Percentiles rank a stretch among this genome's conserved stretches.
Conservation (phyloP, 1,139 yeast species). For the Candida dubliniensis region DNA sequence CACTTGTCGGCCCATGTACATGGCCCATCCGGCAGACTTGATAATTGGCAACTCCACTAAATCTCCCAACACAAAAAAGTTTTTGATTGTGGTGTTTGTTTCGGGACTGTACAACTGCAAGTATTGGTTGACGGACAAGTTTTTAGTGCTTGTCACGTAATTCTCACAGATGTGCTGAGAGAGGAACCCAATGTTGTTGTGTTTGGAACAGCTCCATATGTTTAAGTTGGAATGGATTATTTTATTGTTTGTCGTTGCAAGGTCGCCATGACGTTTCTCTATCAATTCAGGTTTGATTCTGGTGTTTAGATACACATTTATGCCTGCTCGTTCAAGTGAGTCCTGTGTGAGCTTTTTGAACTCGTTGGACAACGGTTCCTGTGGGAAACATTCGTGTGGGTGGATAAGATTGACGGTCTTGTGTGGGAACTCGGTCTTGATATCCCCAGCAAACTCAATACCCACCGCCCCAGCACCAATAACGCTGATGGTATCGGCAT, state of each 20-base stretch:
- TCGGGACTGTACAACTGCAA: constrained; percentile 32
- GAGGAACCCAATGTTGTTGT: constrained; percentile 38
- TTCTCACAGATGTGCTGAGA: constrained; percentile 17
- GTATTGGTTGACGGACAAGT: constrained; percentile 36
- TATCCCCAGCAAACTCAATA: constrained; percentile 49
- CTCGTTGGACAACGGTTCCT: constrained; percentile 37
- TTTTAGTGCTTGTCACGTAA: constrained; percentile 28
- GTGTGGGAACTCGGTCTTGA: constrained; percentile 35
- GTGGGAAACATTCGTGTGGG: constrained; percentile 41
- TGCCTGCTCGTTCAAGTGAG: constrained; percentile 25
- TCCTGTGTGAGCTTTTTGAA: constrained; percentile 29
- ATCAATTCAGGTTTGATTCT: constrained; percentile 21
- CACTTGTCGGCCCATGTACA: constrained; percentile 43
- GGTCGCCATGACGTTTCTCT: constrained; percentile 28
- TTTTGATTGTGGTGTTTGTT: constrained; percentile 14
- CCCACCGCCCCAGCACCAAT: constrained; percentile 57
- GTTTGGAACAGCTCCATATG: constrained; percentile 47
- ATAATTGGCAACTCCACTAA: constrained; percentile 42
- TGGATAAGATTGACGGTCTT: constrained; percentile 41
- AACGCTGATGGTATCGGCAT: constrained; percentile 29
- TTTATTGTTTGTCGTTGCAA: constrained; percentile 29
- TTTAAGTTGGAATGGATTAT: constrained; percentile 33
- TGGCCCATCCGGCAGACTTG: constrained; percentile 51
- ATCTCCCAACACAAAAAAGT: constrained; percentile 44
- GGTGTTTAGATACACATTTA: constrained; percentile 22